Evolutionary conservation across 2,329 filamentous ascomycete species (phyloP), one percentile per base, ranked within the genome.

Genomic region (Penicillium decumbens): DNA sequence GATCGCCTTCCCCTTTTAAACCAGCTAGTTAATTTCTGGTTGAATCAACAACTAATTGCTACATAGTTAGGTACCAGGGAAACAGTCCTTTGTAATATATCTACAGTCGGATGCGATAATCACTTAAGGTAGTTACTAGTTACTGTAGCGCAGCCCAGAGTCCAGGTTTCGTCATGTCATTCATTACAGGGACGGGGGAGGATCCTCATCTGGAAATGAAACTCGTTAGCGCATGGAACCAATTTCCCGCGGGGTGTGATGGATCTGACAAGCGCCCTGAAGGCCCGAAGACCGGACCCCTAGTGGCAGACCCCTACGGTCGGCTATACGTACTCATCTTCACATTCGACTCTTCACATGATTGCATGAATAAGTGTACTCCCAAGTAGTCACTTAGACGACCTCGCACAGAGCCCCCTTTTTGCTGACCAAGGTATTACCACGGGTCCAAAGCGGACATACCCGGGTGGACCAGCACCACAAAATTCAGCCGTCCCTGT

Each of bases 1-100:
- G 55, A 59, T 59, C 57, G 29, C 12, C 41, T 57, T 37, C 57
- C 51, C 20, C 20, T 51, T 58, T 50, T 20, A 41, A 41, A 28
- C 37, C 4, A 25, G 24, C 20, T n/a, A n/a, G 20, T 6, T 23
- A 10, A 25, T n/a, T 3, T 7, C 13, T 9, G 6, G 37, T 7
- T 25, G 23, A 7, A 40, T 27, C 23, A 4, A 29, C 10, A 13
- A 20, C 13, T n/a, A 8, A 12, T 23, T 23, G 18, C 7, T n/a
- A n/a, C n/a, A 15, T 20, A 13, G n/a, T 23, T 23, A 33, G 8
- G 18, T 28, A 28, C 7, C 27, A 28, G 27, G 18, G 18, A 10
- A 35, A 20, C 32, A 35, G 18, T 35, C 2, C 18, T 20, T 18
- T 15, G 20, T 9, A 25, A 24, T n/a, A n/a, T n/a, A n/a, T n/a